Evolutionary conservation across 306 rosid species (phyloP).

Genomic region (Cicer bijugum): DNA sequence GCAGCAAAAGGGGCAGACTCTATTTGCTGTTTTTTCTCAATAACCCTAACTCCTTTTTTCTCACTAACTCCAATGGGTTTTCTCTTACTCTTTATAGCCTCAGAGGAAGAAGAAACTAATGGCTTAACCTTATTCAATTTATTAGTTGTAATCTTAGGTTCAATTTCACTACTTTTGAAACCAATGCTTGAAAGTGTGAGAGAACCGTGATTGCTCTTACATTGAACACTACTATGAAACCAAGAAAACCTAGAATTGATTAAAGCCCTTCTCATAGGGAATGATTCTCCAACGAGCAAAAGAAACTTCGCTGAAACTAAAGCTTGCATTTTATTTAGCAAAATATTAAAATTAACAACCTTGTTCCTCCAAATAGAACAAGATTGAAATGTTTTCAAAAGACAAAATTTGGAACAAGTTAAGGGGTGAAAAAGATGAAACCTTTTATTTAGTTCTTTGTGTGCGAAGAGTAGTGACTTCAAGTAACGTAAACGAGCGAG

Average conservation of each 20-base stretch:
- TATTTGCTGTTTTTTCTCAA: conserved; percentile 45
- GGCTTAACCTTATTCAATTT: conserved; percentile 48
- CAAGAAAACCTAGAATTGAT: conserved; percentile 55
- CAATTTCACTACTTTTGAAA: conserved; percentile 49
- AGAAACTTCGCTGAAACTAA: conserved; percentile 62
- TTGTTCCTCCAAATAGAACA: conserved; percentile 22
- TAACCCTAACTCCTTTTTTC: conserved; percentile 46
- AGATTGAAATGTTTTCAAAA: conserved; percentile 24
- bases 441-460: background rate
- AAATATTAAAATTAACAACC: background rate
- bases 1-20: conserved; percentile 77
- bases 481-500: too few species aligned
- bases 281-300: conserved; percentile 66
- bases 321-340: conserved; percentile 61
- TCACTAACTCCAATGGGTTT: conserved; percentile 50
- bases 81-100: conserved; percentile 52
- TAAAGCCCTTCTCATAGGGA: conserved; percentile 59
- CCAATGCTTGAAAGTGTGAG: conserved; percentile 67
- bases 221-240: conserved; percentile 54
- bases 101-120: conserved; percentile 51
- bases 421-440: conserved; percentile 18
- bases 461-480: background rate
- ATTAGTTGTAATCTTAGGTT: conserved; percentile 40
- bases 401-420: conserved; percentile 5
- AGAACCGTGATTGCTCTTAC: conserved; percentile 50